Evolutionary conservation across 352 stramenopile genomes (phyloP).

Genomic region (Pythium brachiatum): DNA sequence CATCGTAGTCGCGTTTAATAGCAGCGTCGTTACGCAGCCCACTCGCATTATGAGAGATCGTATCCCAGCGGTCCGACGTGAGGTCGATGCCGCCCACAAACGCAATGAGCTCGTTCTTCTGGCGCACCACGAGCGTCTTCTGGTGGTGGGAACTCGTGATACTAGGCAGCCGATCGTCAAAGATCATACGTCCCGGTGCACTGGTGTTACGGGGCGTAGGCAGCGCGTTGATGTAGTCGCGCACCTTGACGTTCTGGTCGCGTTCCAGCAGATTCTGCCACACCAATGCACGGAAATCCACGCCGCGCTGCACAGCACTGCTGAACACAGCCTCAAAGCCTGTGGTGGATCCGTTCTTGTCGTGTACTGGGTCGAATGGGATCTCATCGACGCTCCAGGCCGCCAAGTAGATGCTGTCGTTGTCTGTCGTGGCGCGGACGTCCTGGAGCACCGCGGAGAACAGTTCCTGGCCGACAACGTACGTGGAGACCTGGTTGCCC

Average conservation of each 20-base stretch:
- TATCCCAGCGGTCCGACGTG: conserved; percentile 63
- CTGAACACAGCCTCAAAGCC: conserved; percentile 35
- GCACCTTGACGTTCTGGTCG: conserved; percentile 51
- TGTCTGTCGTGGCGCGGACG: conserved; percentile 27
- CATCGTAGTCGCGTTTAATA: conserved; percentile 34
- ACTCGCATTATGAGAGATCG: conserved; percentile 47
- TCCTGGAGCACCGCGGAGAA: conserved; percentile 53
- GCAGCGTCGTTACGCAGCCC: conserved; percentile 29
- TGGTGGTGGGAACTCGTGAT: conserved; percentile 42
- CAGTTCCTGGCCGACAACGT: conserved; percentile 38
- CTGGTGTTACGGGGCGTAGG: conserved; percentile 13
- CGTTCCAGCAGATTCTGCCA: conserved; percentile 66
- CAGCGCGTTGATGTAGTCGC: conserved; percentile 46
- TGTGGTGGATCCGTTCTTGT: conserved; percentile 20
- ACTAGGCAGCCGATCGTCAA: conserved; percentile 44
- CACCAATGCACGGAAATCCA: conserved; percentile 52
- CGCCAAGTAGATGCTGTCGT: conserved; percentile 48
- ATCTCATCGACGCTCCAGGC: conserved; percentile 68
- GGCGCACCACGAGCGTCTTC: conserved; percentile 39
- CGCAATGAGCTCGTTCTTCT: conserved; percentile 29
- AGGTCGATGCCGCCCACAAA: conserved; percentile 62
- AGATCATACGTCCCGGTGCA: conserved; percentile 32
- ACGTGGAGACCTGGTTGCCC: conserved; percentile 50
- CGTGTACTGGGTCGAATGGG: conserved; percentile 39
- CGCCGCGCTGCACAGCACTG: conserved; percentile 23